Percentiles rank a stretch among this genome's conserved stretches.
These are phyloP conservation scores for Penicillium maclennaniae DNA, from an alignment of 495 filamentous ascomycete genomes.

Conservation along the genomic window DNA sequence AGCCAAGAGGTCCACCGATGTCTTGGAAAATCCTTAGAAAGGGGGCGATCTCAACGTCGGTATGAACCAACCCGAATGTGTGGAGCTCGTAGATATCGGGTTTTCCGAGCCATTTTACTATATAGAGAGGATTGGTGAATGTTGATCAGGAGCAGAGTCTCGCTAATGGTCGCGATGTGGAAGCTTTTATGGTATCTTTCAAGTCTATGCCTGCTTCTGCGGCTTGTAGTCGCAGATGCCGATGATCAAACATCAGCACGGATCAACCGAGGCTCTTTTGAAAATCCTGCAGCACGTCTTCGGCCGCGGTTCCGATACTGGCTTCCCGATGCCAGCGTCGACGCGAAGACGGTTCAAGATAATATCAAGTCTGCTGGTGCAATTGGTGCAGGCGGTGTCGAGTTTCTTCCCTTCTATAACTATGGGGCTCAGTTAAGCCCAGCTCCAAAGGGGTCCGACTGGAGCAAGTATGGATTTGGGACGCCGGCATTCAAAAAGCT, in stretches of 20 bases:
- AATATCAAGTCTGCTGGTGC: slow-evolving; percentile 33
- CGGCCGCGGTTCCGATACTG: slow-evolving; percentile 33
- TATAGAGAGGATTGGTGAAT: background rate
- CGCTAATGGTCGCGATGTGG: slow-evolving; percentile 1
- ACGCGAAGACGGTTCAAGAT: slow-evolving; percentile 19
- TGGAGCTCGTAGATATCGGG: background rate
- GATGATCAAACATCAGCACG: slow-evolving; percentile 15
- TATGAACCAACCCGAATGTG: background rate
- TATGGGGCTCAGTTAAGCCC: slow-evolving; percentile 24
- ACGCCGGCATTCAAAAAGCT: slow-evolving; percentile 37
- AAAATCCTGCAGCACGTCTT: slow-evolving; percentile 16
- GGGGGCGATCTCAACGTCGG: background rate
- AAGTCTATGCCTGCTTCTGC: slow-evolving; percentile 7
- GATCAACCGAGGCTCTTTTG: slow-evolving; percentile 23
- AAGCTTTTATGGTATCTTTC: background rate
- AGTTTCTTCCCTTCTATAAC: slow-evolving; percentile 40
- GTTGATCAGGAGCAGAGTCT: background rate
- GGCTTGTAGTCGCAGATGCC: slow-evolving; percentile 6
- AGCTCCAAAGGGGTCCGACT: slow-evolving; percentile 25
- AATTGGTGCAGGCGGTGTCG: slow-evolving; percentile 40
- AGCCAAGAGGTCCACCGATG: background rate
- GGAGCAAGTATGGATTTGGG: slow-evolving; percentile 47
- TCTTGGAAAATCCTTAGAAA: background rate
- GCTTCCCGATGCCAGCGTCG: slow-evolving; percentile 44
- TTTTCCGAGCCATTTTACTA: background rate